Evolutionary conservation across 2,329 filamentous ascomycete species (phyloP).

Genomic region (Alternaria metachromatica): DNA sequence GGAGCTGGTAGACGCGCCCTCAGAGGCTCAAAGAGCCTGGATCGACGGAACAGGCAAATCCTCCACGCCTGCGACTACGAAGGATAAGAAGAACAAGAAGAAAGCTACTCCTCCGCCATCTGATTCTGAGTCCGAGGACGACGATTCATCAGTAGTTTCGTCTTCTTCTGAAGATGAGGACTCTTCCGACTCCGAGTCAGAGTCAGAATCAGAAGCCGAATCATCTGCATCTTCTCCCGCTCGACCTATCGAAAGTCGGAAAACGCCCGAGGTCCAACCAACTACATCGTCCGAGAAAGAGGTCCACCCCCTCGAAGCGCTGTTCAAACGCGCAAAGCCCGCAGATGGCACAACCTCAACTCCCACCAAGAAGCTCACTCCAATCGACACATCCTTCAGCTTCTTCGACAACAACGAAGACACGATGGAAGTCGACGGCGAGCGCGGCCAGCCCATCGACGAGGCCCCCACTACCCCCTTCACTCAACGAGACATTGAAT

Average conservation of each 20-base stretch:
- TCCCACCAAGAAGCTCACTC: conserved; percentile 49
- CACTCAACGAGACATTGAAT: conserved; percentile 78
- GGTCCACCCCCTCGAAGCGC: conserved; percentile 86
- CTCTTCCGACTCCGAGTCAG: conserved; percentile 26
- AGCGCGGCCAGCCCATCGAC: conserved; percentile 45
- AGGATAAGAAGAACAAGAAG: conserved; percentile 28
- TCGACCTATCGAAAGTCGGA: conserved; percentile 14
- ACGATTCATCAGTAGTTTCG: conserved; percentile 46
- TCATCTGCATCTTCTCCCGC: conserved; percentile 22
- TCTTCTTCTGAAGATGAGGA: conserved; percentile 42
- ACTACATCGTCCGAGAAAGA: conserved; percentile 40
- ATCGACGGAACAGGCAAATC: conserved; percentile 25
- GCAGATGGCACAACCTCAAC: conserved; percentile 32
- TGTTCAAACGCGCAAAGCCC: conserved; percentile 78
- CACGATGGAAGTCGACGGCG: conserved; percentile 46
- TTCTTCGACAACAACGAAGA: conserved; percentile 71
- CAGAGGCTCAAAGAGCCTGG: conserved; percentile 29
- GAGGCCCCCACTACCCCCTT: conserved; percentile 77
- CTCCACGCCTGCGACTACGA: conserved; percentile 17
- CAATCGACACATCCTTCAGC: conserved; percentile 69
- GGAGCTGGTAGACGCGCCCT: conserved; percentile 40
- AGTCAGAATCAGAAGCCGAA: conserved; percentile 20
- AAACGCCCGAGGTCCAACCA: conserved; percentile 19
- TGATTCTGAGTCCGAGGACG: conserved; percentile 25
- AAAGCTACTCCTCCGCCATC: conserved; percentile 34